Base-by-base conservation (phyloP, 441 rosid species). In the Adansonia madagascariensis region DNA sequence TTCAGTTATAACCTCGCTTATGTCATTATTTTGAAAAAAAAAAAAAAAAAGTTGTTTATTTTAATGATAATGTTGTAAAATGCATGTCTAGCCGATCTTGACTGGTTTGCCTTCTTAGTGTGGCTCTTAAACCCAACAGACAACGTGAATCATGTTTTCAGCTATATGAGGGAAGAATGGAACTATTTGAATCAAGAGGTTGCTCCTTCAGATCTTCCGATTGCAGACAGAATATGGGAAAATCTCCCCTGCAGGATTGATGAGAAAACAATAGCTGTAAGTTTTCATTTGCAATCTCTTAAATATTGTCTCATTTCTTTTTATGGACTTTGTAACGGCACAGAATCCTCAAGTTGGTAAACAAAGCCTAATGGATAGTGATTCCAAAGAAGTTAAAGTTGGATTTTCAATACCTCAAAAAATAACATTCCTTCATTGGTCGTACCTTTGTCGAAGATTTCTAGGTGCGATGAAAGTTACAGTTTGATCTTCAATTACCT, bases 101-200 rank as follows among this genome's bases (percentile, higher is more conserved):
- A 14, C 69, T 79, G 57, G 18, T 73, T 50, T 57, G 76, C 78
- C 12, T 70, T 35, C 17, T 59, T 74, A 24, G 18, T 24, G 31
- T 74, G 44, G 56, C 39, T 74, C 67, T 75, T 52, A 47, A 50
- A 77, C 46, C 43, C 55, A 55, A 65, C 8, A 63, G 66, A 77
- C 75, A 57, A 35, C 75, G 49, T 17, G 52, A 24, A 53, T 78
- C 78, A 17, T 74, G 71, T 71, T 67, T 82, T 70, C 85, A 97
- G 99, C 43, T 93, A 73, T 87, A 77, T 94, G 77, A 87, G 49
- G 80, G 90, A 91, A 76, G 98, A 97, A 87, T 94, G 99, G 98
- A 85, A 83, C 57, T 90, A 84, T 79, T 59, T 91, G 85, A 84
- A 82, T 65, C 86, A 80, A 85, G 86, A 82, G 67, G 87, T 52